These are phyloP conservation scores for Teunomyces aglyptinius DNA, from an alignment of 805 yeast genomes.

Conservation along the genomic window DNA sequence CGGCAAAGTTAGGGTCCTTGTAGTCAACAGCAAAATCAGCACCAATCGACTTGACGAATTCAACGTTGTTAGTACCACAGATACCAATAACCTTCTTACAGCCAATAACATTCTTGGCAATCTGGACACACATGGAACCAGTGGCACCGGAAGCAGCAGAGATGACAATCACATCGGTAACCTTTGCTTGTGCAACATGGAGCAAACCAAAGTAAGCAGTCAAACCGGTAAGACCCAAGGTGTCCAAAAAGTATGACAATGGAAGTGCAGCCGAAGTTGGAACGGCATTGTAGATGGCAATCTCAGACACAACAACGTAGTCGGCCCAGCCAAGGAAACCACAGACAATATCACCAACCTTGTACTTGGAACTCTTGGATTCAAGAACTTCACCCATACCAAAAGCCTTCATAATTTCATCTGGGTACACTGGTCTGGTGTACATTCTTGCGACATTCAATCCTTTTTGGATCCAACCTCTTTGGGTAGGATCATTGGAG, in stretches of 20 bases:
- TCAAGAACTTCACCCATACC: slow-evolving; percentile 53
- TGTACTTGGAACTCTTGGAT: slow-evolving; percentile 40
- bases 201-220: slow-evolving; percentile 60
- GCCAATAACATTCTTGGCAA: slow-evolving; percentile 51
- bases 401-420: slow-evolving; percentile 43
- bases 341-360: slow-evolving; percentile 44
- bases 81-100: slow-evolving; percentile 60
- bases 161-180: slow-evolving; percentile 28
- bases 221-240: slow-evolving; percentile 54
- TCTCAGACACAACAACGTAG: slow-evolving; percentile 35
- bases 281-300: slow-evolving; percentile 26
- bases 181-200: slow-evolving; percentile 32
- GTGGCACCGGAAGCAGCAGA: slow-evolving; percentile 75
- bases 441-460: slow-evolving; percentile 20
- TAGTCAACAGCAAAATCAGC: slow-evolving; percentile 56
- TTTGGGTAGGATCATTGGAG: slow-evolving; percentile 38
- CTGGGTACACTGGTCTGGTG: slow-evolving; percentile 33
- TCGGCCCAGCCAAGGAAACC: slow-evolving; percentile 49
- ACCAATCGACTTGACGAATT: slow-evolving; percentile 53
- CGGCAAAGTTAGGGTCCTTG: slow-evolving; percentile 34
- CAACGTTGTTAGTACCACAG: slow-evolving; percentile 55
- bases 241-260: slow-evolving; percentile 10
- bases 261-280: slow-evolving; percentile 18
- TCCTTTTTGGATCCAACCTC: slow-evolving; percentile 36
- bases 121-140: slow-evolving; percentile 58